Evolutionary conservation across 148 eudicot species (phyloP), one percentile per base, ranked within the genome.

Genomic region (Oxyria digyna): DNA sequence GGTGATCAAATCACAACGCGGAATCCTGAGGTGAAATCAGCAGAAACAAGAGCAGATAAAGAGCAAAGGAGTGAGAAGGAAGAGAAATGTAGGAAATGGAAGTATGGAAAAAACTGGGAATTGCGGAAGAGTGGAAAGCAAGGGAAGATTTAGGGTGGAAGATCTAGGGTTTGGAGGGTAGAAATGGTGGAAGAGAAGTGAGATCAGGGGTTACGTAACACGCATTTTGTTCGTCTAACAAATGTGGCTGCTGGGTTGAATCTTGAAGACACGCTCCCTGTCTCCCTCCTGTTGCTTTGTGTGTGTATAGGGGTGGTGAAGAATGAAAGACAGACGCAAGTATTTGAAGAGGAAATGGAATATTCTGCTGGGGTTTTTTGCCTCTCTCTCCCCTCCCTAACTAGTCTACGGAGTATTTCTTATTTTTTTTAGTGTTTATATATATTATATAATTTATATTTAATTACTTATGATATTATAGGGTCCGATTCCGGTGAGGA

Each of bases 141-240:
- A 59, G 65, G 35, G 37, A 59, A 59, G 65, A 8, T 48, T 48
- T 48, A 48, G n/a, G 21, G 11, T 33, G n/a, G 42, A 63, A 63
- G 67, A 63, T 63, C 67, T 63, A 63, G 67, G 67, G 38, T 63
- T 63, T 31, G 64, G 64, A 46, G 21, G 52, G 21, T 52, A 14
- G 29, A 9, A 52, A 11, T 52, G 59, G 29, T 23, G 31, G 59
- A 24, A 52, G 59, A 52, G n/a, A 23, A 31, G 67, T 5, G 67
- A 63, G 67, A 63, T 6, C 59, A 52, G 29, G 59, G 29, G 12
- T 21, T 23, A 52, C 59, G 59, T 23, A 52, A 52, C 59, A 23
- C 59, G 59, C 59, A 52, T 52, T 52, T 52, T n/a, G n/a, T 52
- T 23, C 31, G 59, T 52, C 59, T 3, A 23, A 52, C 21, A 52